Evolutionary conservation across 1,139 yeast genomes (phyloP).

Genomic region (Citeromyces hawaiiensis): DNA sequence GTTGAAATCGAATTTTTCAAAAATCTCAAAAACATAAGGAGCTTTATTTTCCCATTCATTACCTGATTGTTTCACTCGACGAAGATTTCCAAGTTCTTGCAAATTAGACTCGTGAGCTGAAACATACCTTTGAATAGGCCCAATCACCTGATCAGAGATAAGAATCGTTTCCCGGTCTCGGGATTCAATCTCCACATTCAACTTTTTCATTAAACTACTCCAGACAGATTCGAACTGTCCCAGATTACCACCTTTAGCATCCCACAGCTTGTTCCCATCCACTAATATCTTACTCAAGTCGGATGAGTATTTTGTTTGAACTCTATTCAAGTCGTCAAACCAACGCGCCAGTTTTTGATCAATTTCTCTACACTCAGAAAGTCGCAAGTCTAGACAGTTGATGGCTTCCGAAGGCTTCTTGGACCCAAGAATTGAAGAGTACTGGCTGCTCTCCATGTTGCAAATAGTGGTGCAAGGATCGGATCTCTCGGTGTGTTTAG

Average conservation of each 20-base stretch:
- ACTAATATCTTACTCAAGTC: conserved; percentile 35
- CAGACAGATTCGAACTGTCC: conserved; percentile 46
- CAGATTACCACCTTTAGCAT: conserved; percentile 19
- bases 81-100: conserved; percentile 27
- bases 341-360: conserved; percentile 39
- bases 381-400: conserved; percentile 29
- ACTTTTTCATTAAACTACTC: conserved; percentile 38
- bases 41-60: conserved; percentile 63
- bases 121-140: conserved; percentile 38
- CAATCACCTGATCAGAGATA: conserved; percentile 42
- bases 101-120: conserved; percentile 38
- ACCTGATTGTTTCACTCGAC: conserved; percentile 15
- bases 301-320: conserved; percentile 34
- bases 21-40: conserved; percentile 62
- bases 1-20: conserved; percentile 59
- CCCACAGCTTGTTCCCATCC: conserved; percentile 25
- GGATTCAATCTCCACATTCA: conserved; percentile 38
- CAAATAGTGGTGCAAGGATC: too few species aligned
- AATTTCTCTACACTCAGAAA: conserved; percentile 28
- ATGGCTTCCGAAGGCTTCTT: conserved; percentile 34
- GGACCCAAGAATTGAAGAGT: conserved; percentile 29
- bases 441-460: conserved; percentile 13
- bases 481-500: too few species aligned
- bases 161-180: conserved; percentile 37
- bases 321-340: conserved; percentile 37